phyloP scores from a whole-genome alignment of 768 basidiomycete genomes.

The Serendipita sp. region DNA sequence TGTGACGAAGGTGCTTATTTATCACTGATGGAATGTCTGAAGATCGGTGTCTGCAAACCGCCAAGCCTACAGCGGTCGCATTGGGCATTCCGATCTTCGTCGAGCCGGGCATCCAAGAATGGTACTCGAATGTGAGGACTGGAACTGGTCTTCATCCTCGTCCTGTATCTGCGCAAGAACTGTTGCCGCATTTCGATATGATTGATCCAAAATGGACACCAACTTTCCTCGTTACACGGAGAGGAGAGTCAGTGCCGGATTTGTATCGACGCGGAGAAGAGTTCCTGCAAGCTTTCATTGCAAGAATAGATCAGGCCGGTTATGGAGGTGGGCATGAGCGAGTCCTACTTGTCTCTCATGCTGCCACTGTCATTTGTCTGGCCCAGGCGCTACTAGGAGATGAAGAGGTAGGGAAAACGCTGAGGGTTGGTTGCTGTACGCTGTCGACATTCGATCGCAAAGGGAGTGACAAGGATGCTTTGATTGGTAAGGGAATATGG shows the following conservation, averaged over 20 bases:
- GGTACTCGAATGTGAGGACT: constrained; percentile 58
- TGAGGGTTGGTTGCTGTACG: constrained; percentile 63
- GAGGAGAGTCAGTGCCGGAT: constrained; percentile 50
- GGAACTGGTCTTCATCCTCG: constrained; percentile 64
- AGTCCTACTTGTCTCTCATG: constrained; percentile 56
- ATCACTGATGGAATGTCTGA: neutral
- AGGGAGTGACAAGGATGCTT: constrained; percentile 21
- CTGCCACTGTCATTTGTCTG: constrained; percentile 57
- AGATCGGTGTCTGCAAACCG: constrained; percentile 80
- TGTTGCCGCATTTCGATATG: constrained; percentile 35
- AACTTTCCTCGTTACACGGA: constrained; percentile 54
- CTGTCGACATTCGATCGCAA: constrained; percentile 29
- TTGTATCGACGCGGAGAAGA: constrained; percentile 44
- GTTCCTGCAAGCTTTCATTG: constrained; percentile 36
- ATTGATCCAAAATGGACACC: constrained; percentile 46
- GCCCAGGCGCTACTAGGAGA: constrained; percentile 42
- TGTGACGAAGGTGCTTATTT: no score
- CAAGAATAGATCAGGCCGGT: constrained; percentile 34
- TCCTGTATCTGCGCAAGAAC: constrained; percentile 38
- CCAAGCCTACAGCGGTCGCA: constrained; percentile 43
- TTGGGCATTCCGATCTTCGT: constrained; percentile 54
- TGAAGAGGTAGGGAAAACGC: constrained; percentile 16
- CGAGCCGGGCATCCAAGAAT: constrained; percentile 68
- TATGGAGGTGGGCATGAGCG: constrained; percentile 29
- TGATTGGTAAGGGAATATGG: constrained; percentile 30